These are phyloP conservation scores for Gardenia jasminoides DNA, from an alignment of 257 asterid species.

Conservation along the genomic window DNA sequence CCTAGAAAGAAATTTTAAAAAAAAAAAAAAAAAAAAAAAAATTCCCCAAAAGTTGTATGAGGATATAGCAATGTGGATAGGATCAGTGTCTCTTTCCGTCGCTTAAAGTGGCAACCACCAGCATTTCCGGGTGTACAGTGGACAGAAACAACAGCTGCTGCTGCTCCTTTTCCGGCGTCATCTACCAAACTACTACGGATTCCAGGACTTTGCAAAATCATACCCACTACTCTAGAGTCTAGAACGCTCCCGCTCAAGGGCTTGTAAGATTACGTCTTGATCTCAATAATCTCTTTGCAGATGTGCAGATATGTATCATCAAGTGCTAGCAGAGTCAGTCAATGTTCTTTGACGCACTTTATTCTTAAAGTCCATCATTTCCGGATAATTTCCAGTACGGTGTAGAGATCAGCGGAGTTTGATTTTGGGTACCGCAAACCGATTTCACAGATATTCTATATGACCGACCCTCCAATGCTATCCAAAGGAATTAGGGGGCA, in stretches of 20 bases:
- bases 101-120: neutral
- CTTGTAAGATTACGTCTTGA: too few species aligned
- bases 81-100: conserved; percentile 14
- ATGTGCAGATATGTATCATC: neutral
- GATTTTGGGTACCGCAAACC: too few species aligned
- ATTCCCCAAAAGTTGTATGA: neutral
- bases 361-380: neutral
- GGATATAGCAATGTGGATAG: conserved; percentile 7
- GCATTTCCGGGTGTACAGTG: neutral
- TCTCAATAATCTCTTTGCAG: neutral
- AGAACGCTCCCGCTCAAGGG: too few species aligned
- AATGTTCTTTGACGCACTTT: neutral
- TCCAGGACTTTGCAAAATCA: too few species aligned
- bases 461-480: too few species aligned
- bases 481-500: too few species aligned
- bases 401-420: neutral
- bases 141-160: neutral
- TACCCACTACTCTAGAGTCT: too few species aligned
- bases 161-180: too few species aligned
- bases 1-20: neutral
- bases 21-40: too few species aligned
- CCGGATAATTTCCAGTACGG: neutral
- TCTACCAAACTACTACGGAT: too few species aligned
- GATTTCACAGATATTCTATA: too few species aligned
- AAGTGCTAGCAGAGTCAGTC: neutral